A percentile compares a stretch with the other conserved stretches of the same genome.
Evolutionary conservation across 495 filamentous ascomycete genomes (phyloP).

Genomic region (Lophium mytilinum): DNA sequence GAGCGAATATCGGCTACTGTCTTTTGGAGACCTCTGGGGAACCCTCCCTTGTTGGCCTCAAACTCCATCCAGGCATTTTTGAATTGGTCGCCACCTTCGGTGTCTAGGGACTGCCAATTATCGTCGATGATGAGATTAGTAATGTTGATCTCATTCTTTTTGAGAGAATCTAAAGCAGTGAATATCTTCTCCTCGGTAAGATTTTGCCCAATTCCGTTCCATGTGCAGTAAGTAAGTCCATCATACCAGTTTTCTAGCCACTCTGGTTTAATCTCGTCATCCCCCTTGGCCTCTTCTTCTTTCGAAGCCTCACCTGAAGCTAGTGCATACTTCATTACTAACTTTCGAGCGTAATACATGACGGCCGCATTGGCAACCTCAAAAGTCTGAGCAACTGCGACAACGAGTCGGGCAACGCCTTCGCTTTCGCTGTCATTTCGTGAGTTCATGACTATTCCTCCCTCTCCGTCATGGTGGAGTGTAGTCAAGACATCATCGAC

Average conservation of each 20-base stretch:
- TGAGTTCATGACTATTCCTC: conserved; percentile 59
- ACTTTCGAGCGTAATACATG: conserved; percentile 74
- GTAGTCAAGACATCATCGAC: conserved; percentile 62
- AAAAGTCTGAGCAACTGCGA: conserved; percentile 64
- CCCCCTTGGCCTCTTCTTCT: conserved; percentile 36
- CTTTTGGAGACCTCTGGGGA: conserved; percentile 69
- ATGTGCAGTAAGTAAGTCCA: conserved; percentile 76
- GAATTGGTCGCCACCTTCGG: conserved; percentile 43
- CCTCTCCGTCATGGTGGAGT: conserved; percentile 57
- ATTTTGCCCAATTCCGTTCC: conserved; percentile 83
- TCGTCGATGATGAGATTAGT: conserved; percentile 88
- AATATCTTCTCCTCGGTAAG: conserved; percentile 74
- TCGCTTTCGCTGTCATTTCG: conserved; percentile 54
- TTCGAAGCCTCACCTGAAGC: conserved; percentile 24
- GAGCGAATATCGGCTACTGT: conserved; percentile 59
- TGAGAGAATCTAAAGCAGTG: conserved; percentile 61
- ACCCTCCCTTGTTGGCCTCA: conserved; percentile 72
- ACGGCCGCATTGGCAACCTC: conserved; percentile 70
- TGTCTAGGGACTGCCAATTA: conserved; percentile 77
- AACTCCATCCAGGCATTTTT: conserved; percentile 57
- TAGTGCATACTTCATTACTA: conserved; percentile 40
- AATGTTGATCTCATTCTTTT: conserved; percentile 63
- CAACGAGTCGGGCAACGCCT: conserved; percentile 57
- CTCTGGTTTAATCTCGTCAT: conserved; percentile 48
- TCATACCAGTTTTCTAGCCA: conserved; percentile 90